phyloP scores from a whole-genome alignment of 352 stramenopile species.

The Pythium plurisporium region DNA sequence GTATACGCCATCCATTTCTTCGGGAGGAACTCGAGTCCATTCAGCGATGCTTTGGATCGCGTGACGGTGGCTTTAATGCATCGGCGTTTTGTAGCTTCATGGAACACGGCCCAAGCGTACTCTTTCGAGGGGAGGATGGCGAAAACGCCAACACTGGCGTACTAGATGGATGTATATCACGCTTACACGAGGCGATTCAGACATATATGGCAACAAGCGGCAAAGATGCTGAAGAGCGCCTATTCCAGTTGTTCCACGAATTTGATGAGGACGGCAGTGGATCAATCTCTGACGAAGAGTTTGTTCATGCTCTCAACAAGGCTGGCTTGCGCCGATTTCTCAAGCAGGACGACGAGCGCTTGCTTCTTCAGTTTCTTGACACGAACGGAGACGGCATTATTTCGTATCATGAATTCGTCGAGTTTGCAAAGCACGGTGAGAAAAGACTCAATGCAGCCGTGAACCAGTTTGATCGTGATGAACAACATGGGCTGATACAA shows the following conservation, averaged over 20 bases:
- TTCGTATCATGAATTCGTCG: conserved; percentile 62
- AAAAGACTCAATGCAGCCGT: conserved; percentile 29
- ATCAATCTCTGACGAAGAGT: conserved; percentile 55
- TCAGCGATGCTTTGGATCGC: conserved; percentile 47
- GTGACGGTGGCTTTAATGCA: conserved; percentile 40
- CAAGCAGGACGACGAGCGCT: conserved; percentile 48
- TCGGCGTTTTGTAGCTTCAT: conserved; percentile 53
- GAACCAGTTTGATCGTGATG: conserved; percentile 1
- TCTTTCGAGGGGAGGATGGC: conserved; percentile 34
- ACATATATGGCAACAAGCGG: conserved; percentile 46
- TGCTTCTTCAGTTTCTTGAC: conserved; percentile 71
- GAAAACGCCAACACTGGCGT: conserved; percentile 13
- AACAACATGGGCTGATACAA: neutral
- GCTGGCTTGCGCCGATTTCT: conserved; percentile 58
- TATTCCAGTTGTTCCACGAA: conserved; percentile 50
- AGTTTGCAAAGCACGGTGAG: conserved; percentile 49
- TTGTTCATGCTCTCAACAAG: conserved; percentile 59
- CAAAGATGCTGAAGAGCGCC: conserved; percentile 40
- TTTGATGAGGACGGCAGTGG: conserved; percentile 51
- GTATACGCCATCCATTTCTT: conserved; percentile 59
- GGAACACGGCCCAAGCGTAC: conserved; percentile 37
- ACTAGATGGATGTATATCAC: conserved; percentile 51
- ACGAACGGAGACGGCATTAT: conserved; percentile 55
- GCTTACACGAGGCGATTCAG: conserved; percentile 53
- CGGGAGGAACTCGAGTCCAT: conserved; percentile 63